phyloP scores from a whole-genome alignment of 2,329 filamentous ascomycete genomes.

The Fusarium mangiferae region DNA sequence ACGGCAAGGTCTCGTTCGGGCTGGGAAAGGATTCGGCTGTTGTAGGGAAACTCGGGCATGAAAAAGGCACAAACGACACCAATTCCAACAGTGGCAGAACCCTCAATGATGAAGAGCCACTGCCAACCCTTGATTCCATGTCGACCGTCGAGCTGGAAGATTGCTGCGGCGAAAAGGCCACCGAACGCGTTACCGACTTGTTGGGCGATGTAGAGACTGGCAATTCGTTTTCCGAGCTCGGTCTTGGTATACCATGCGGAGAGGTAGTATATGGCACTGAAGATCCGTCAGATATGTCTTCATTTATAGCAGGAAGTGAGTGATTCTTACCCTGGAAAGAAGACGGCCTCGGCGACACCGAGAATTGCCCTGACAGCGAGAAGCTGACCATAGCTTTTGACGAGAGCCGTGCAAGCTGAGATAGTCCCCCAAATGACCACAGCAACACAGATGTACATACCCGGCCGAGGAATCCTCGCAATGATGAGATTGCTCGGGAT shows the following conservation, averaged over 20 bases:
- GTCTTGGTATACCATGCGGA: conserved; percentile 54
- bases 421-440: conserved; percentile 42
- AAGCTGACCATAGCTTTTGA: conserved; percentile 47
- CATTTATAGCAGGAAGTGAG: not conserved
- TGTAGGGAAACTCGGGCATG: conserved; percentile 41
- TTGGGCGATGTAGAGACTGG: conserved; percentile 45
- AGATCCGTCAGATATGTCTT: not conserved
- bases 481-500: conserved; percentile 51
- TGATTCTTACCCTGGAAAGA: conserved; percentile 54
- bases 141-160: conserved; percentile 47
- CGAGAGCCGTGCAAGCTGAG: conserved; percentile 54
- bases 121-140: conserved; percentile 39
- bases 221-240: conserved; percentile 48
- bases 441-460: conserved; percentile 35
- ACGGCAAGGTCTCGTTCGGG: conserved; percentile 46
- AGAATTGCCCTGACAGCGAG: conserved; percentile 54
- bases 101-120: conserved; percentile 30
- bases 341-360: conserved; percentile 65
- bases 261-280: conserved; percentile 51
- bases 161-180: conserved; percentile 48
- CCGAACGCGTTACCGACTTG: conserved; percentile 46
- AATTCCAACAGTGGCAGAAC: not conserved
- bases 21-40: conserved; percentile 48
- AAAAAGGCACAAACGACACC: not conserved
- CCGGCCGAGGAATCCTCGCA: conserved; percentile 24